These are phyloP conservation scores for Fonsecaea multimorphosa DNA, from an alignment of 2,329 filamentous ascomycete genomes.

Conservation along the genomic window DNA sequence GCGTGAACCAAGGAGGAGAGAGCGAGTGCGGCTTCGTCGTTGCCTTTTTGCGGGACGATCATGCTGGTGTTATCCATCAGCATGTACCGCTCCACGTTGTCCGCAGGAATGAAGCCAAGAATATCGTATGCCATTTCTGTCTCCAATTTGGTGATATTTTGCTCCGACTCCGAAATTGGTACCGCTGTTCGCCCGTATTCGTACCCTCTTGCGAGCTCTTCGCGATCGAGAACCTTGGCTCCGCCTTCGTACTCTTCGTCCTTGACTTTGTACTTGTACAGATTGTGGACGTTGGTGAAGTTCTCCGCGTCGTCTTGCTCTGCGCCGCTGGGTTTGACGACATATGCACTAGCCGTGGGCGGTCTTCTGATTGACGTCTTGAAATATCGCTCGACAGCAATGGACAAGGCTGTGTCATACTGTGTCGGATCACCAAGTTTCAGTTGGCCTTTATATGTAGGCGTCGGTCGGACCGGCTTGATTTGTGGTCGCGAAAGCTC, in stretches of 20 bases:
- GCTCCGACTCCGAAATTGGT: conserved; percentile 82
- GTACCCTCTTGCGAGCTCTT: conserved; percentile 89
- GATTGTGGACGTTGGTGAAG: conserved; percentile 66
- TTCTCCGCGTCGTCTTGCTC: conserved; percentile 23
- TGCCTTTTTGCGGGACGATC: conserved; percentile 76
- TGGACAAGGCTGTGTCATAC: conserved; percentile 76
- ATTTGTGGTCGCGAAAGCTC: conserved; percentile 78
- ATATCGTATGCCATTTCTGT: conserved; percentile 77
- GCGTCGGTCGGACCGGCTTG: conserved; percentile 76
- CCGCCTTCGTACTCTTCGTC: conserved; percentile 76
- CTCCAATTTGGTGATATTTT: conserved; percentile 86
- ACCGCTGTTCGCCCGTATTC: conserved; percentile 93
- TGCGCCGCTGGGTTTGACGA: conserved; percentile 52
- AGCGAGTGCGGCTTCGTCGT: conserved; percentile 81
- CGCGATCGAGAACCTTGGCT: conserved; percentile 79
- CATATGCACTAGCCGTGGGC: conserved; percentile 78
- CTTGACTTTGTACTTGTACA: conserved; percentile 80
- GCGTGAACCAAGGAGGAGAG: conserved; percentile 90
- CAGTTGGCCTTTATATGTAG: conserved; percentile 78
- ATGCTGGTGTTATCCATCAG: conserved; percentile 81
- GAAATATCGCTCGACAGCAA: conserved; percentile 90
- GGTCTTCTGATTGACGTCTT: conserved; percentile 79
- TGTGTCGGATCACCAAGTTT: conserved; percentile 78
- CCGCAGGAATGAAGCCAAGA: conserved; percentile 79
- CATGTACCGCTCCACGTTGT: conserved; percentile 79